Evolutionary conservation across 148 eudicot species (phyloP), one percentile per base, ranked within the genome.

Genomic region (Amaranthus cruentus): DNA sequence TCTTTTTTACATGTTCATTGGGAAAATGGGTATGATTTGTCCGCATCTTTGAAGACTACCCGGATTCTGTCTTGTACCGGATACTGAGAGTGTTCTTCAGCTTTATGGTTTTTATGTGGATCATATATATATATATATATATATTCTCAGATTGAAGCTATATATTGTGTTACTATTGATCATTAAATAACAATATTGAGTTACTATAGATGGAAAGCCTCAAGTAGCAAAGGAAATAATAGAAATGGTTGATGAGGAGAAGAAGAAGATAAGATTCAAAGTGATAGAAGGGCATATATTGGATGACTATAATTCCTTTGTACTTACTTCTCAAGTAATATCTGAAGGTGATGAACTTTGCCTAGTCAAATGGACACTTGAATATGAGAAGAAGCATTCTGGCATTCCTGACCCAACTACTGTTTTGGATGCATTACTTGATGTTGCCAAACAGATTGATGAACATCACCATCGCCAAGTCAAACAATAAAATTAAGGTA

Each of bases 301-400:
- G 64, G 14, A 61, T 7, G 6, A 15, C 14, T 61, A 61, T 44
- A 14, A 61, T 7, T 5, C 28, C 42, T 15, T 61, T 15, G 13
- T 61, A 4, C 10, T 61, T 44, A 61, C 14, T 21, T 28, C 38
- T 3, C 64, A 61, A 61, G 64, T 70, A 28, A 3, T 56, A 43
- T 52, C 73, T 3, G 50, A 55, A 6, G 1, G 13, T 7, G 62
- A 55, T 11, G 73, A 14, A 70, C 13, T 12, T 6, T 13, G 73
- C 73, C 55, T 44, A 70, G 73, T 70, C 12, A 12, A 15, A 2
- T 63, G 67, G 67, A 63, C 67, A 63, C 46, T 63, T 63, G 67
- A 63, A 63, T 63, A 63, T 10, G 38, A 3, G 10, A 63, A 63
- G 12, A 63, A 38, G 13, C 49, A 42, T 9, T 6, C 67, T 14